Conservation (phyloP, 768 basidiomycete genomes). For the Tylopilus plumbeoviolaceoides region DNA sequence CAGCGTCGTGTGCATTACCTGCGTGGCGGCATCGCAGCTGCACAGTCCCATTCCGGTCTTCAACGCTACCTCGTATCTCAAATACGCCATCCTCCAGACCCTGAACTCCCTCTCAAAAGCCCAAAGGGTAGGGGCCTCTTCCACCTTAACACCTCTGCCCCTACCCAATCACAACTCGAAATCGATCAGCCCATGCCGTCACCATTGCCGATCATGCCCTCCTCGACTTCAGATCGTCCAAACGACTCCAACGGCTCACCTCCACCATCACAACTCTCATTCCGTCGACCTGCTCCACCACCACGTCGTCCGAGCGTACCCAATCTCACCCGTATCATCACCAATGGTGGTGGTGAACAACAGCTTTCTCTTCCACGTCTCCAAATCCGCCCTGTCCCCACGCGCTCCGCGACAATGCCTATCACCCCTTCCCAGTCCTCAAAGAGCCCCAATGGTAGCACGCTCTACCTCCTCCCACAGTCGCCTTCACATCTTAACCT, state of each 20-base stretch:
- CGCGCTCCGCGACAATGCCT: slow-evolving; percentile 58
- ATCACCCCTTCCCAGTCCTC: slow-evolving; percentile 31
- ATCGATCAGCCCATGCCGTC: slow-evolving; percentile 51
- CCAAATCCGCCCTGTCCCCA: slow-evolving; percentile 55
- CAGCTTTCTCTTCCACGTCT: slow-evolving; percentile 49
- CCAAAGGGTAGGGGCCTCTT: slow-evolving; percentile 51
- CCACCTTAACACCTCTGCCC: slow-evolving; percentile 61
- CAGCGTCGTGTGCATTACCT: slow-evolving; percentile 61
- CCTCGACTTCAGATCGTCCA: slow-evolving; percentile 35
- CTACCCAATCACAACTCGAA: slow-evolving; percentile 51
- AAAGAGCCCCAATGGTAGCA: slow-evolving; percentile 17
- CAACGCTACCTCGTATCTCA: slow-evolving; percentile 43
- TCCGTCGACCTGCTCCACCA: slow-evolving; percentile 44
- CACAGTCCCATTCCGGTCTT: slow-evolving; percentile 55
- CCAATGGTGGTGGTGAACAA: slow-evolving; percentile 46
- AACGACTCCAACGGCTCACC: slow-evolving; percentile 56
- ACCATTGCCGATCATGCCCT: slow-evolving; percentile 57
- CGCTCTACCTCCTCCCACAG: slow-evolving; percentile 28
- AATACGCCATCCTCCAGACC: slow-evolving; percentile 14
- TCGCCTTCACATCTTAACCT: slow-evolving; percentile 64
- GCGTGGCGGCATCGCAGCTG: slow-evolving; percentile 64
- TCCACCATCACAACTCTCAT: slow-evolving; percentile 59
- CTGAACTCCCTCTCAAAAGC: slow-evolving; percentile 22
- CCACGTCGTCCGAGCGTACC: slow-evolving; percentile 60
- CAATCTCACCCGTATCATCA: slow-evolving; percentile 58